Evolutionary conservation across 768 basidiomycete species (phyloP), one percentile per base, ranked within the genome.

Genomic region (Pluteus cervinus): DNA sequence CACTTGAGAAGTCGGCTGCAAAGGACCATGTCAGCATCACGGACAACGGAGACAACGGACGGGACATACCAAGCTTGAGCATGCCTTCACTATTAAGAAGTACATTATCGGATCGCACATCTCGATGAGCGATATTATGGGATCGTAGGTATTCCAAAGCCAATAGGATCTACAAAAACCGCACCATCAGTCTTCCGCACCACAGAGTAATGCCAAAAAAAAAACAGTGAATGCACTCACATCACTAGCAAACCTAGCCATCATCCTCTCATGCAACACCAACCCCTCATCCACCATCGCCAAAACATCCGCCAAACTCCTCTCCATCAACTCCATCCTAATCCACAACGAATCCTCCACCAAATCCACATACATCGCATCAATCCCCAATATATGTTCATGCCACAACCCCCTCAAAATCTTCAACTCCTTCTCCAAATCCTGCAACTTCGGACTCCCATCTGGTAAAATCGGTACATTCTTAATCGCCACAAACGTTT

Each of bases 241-340:
- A 61, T 91, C 88, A 42, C 70, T 73, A 2, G 85, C 69, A 57
- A 90, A 86, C 51, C 83, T 64, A 12, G 80, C 84, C 29, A 90
- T 73, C 33, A 76, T 68, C 46, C 75, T 63, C 58, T 91, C 88
- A 40, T 75, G 70, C 33, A 91, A 43, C 47, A 71, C 65, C 24
- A 87, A 56, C 0, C 84, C 85, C 42, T 75, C 66, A 9, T 63
- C 71, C 5, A 74, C 75, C 14, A 88, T 56, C 11, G 66, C 75
- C 11, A 90, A 67, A 31, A 91, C 71, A 54, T 91, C 88, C 48
- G 88, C 88, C 47, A 91, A 62, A 53, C 86, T 88, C 44, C 86
- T 70, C 49, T 88, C 86, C 87, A 91, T 88, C 22, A 90, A 73
- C 55, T 89, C 86, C 88, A 91, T 91, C 44, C 81, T 66, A 33